A percentile compares a stretch with the other conserved stretches of the same genome.
Conservation (phyloP, 2,329 filamentous ascomycete genomes). For the Didymella segeticola region DNA sequence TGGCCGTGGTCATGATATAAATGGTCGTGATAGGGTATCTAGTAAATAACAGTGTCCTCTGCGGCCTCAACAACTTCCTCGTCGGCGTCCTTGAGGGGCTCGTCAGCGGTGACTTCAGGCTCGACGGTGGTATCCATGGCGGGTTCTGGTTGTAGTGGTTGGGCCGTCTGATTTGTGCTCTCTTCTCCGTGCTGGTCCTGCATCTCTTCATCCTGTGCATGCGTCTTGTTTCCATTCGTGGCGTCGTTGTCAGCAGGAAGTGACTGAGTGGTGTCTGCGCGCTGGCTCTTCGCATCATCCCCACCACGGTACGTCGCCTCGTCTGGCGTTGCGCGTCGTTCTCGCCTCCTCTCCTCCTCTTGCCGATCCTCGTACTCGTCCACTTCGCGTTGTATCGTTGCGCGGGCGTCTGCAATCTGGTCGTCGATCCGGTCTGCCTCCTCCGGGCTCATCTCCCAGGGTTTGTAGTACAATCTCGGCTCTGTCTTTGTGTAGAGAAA, state of each 20-base stretch:
- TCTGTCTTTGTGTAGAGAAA: constrained; percentile 75
- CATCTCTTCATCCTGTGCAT: constrained; percentile 33
- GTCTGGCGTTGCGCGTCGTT: constrained; percentile 22
- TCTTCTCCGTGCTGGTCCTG: constrained; percentile 33
- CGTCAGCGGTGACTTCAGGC: constrained; percentile 40
- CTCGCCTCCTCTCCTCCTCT: constrained; percentile 36
- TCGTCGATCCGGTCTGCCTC: constrained; percentile 75
- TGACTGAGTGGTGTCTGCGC: constrained; percentile 29
- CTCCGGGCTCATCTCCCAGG: constrained; percentile 74
- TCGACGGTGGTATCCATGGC: constrained; percentile 27
- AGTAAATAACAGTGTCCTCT: constrained; percentile 93
- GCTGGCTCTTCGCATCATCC: constrained; percentile 29
- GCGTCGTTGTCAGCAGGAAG: constrained; percentile 29
- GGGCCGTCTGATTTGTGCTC: constrained; percentile 27
- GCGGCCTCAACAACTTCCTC: constrained; percentile 81
- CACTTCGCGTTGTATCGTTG: constrained; percentile 68
- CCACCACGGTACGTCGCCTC: constrained; percentile 21
- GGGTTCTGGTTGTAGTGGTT: constrained; percentile 19
- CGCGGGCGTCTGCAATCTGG: constrained; percentile 72
- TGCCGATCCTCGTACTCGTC: constrained; percentile 64
- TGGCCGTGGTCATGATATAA: too few relatives aligned
- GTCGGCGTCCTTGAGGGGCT: constrained; percentile 55
- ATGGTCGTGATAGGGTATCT: constrained; percentile 37
- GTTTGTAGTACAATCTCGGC: constrained; percentile 82
- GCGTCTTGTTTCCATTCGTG: constrained; percentile 32